Evolutionary conservation across 2,329 filamentous ascomycete genomes (phyloP), one percentile per base, ranked within the genome.

Genomic region (Plenodomus biglobosus): DNA sequence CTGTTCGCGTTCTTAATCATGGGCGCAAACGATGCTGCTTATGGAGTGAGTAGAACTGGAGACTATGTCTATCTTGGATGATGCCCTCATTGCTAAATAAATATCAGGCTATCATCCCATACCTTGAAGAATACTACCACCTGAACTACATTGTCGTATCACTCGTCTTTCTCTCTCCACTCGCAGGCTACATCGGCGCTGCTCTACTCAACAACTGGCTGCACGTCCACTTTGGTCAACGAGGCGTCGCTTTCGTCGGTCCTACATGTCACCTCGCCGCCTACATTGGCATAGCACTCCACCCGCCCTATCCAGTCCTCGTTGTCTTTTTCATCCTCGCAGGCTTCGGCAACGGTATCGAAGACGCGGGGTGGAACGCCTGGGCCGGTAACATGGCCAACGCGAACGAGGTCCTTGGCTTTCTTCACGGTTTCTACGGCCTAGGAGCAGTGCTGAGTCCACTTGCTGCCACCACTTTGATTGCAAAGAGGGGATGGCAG

Each of bases 351-450:
- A 88, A 85, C 62, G 87, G 87, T 3, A 69, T 90, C 13, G 76
- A 82, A 48, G 85, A 83, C 54, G 78, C 79, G 0, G 80, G 75
- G 5, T 83, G 79, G 75, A 83, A 82, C 56, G 79, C 80, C 0
- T 83, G 80, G 77, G 75, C 82, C 16, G 87, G 87, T 5, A 85
- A 83, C 57, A 86, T 92, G 82, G 78, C 80, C 5, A 80, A 82
- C 48, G 80, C 85, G 3, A 90, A 91, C 65, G 83, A 90, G 63
- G 73, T 91, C 3, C 78, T 89, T 3, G 86, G 87, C 2, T 76
- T 89, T 46, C 70, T 90, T 18, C 87, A 90, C 65, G 85, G 81
- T 1, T 80, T 81, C 32, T 91, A 88, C 61, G 86, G 86, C 0
- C 63, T 88, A 0, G 87, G 88, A 1, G 87, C 83, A 1, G 83